A percentile compares a stretch with the other conserved stretches of the same genome.
Evolutionary conservation across 2,329 filamentous ascomycete genomes (phyloP).

Genomic region (Keithomyces neogunnii): DNA sequence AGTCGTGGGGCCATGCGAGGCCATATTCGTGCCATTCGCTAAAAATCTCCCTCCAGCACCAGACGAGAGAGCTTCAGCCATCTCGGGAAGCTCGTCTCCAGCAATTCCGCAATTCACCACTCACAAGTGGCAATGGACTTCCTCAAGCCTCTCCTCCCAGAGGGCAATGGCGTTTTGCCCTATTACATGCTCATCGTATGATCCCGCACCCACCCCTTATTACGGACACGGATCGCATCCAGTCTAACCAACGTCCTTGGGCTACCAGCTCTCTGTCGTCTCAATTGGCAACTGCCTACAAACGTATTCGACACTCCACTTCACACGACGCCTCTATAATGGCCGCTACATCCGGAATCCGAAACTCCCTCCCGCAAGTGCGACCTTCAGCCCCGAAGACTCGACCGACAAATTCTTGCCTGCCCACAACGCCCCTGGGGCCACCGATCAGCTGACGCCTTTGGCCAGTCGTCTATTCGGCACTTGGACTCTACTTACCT

Average conservation of each 20-base stretch:
- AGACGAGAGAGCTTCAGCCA: too few relatives aligned
- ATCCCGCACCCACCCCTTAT: not conserved
- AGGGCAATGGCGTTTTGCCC: constrained; percentile 45
- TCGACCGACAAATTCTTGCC: constrained; percentile 42
- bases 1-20: too few relatives aligned
- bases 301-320: constrained; percentile 70
- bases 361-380: constrained; percentile 30
- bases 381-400: constrained; percentile 41
- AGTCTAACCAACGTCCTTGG: too few relatives aligned
- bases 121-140: constrained; percentile 31
- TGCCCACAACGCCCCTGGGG: constrained; percentile 35
- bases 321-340: constrained; percentile 81
- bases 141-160: constrained; percentile 36
- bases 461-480: constrained; percentile 75
- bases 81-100: not conserved
- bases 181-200: constrained; percentile 50
- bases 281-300: constrained; percentile 81
- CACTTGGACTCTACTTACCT: constrained; percentile 77
- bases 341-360: constrained; percentile 49
- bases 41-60: too few relatives aligned
- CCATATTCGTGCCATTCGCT: too few relatives aligned
- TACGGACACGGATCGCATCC: too few relatives aligned
- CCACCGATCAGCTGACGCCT: constrained; percentile 57
- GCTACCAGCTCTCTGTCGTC: constrained; percentile 63
- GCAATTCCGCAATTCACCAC: not conserved